Evolutionary conservation across 441 rosid species (phyloP).

Genomic region (Rhodomyrtus psidioides): DNA sequence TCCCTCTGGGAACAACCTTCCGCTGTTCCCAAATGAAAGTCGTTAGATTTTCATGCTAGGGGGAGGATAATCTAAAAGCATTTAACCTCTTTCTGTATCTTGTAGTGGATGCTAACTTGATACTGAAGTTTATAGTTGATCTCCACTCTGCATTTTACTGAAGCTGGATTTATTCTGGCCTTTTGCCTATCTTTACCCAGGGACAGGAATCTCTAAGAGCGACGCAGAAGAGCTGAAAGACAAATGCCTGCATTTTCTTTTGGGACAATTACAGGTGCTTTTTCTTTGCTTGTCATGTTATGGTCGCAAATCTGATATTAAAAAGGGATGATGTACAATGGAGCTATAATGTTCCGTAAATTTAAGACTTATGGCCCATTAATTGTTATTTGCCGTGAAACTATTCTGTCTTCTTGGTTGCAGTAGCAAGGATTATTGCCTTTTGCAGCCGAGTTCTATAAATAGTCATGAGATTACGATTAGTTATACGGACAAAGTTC

Average conservation of each 20-base stretch:
- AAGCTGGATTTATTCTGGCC: slow-evolving; percentile 1
- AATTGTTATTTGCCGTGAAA: not conserved
- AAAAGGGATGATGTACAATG: not conserved
- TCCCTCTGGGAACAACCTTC: not conserved
- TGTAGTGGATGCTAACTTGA: not conserved
- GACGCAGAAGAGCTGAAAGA: slow-evolving; percentile 58
- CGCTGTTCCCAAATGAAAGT: not conserved
- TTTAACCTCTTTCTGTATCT: not conserved
- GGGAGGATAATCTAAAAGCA: not conserved
- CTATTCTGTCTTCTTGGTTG: not conserved
- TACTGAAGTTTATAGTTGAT: not conserved
- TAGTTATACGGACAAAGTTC: not conserved
- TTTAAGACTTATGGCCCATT: not conserved
- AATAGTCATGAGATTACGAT: not conserved
- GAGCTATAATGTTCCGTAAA: not conserved
- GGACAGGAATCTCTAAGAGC: slow-evolving; percentile 66
- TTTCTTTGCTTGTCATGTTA: slow-evolving; percentile 6
- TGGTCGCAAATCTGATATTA: not conserved
- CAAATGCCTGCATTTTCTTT: slow-evolving; percentile 62
- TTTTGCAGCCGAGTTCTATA: not conserved
- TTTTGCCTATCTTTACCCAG: slow-evolving; percentile 16
- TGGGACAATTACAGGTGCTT: slow-evolving; percentile 46
- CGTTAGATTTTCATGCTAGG: not conserved
- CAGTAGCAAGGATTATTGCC: not conserved
- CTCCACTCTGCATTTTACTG: not conserved